Conservation (phyloP, 2,329 filamentous ascomycete species). For the Phialophora tarda region DNA sequence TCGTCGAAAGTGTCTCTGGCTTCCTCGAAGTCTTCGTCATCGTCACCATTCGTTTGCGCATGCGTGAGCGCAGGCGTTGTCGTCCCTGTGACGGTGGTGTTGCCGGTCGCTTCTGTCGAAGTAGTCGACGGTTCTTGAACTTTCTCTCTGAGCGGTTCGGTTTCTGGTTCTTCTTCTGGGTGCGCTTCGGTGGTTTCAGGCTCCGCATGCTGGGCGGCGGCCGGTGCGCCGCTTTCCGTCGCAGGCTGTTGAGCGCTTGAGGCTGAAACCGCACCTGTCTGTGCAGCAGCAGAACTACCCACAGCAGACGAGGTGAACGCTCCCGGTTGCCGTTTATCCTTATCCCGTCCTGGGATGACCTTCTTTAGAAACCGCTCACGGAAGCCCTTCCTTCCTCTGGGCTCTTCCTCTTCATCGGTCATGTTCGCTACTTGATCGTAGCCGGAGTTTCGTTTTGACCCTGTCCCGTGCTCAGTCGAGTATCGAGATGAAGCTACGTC, state of each 20-base stretch:
- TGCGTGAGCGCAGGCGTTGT: constrained; percentile 32
- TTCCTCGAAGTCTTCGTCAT: constrained; percentile 40
- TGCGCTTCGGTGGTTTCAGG: constrained; percentile 16
- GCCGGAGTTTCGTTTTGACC: constrained; percentile 30
- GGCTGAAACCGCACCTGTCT: constrained; percentile 1
- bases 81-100: constrained; percentile 23
- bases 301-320: constrained; percentile 12
- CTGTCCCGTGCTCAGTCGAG: constrained; percentile 25
- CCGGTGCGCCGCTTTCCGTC: background rate
- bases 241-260: background rate
- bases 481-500: constrained; percentile 35
- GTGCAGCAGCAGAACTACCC: constrained; percentile 19
- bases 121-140: constrained; percentile 31
- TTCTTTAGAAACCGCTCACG: constrained; percentile 34
- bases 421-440: constrained; percentile 24
- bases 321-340: constrained; percentile 28
- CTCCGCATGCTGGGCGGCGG: background rate
- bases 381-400: constrained; percentile 36
- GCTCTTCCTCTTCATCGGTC: constrained; percentile 31
- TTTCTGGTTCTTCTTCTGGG: constrained; percentile 13
- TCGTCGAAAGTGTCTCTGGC: constrained; percentile 39
- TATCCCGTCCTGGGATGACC: constrained; percentile 33
- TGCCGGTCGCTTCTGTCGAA: constrained; percentile 23
- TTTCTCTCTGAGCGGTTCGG: constrained; percentile 27
- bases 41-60: constrained; percentile 26